A percentile compares a stretch with the other conserved stretches of the same genome.
Conservation (phyloP, 345 rosid genomes). For the Aquilaria sinensis region DNA sequence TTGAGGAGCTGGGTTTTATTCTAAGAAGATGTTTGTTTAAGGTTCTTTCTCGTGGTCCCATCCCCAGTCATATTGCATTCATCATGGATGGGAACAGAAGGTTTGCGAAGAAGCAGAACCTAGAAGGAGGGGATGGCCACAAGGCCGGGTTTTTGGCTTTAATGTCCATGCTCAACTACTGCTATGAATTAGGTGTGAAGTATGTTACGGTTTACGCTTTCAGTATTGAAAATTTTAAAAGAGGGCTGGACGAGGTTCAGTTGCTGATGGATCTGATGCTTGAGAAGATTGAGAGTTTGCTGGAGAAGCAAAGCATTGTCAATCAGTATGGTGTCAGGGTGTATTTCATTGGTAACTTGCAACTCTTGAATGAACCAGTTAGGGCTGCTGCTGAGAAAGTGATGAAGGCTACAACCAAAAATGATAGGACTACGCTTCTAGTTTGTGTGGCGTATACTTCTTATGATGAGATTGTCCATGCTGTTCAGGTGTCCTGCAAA, state of each 20-base stretch:
- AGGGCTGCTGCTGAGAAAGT: conserved; percentile 46
- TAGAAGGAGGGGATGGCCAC: conserved; percentile 42
- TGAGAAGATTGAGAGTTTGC: conserved; percentile 60
- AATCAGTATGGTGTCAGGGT: conserved; percentile 49
- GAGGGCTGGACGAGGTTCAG: conserved; percentile 61
- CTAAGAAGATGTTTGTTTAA: conserved; percentile 31
- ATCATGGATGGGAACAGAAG: conserved; percentile 62
- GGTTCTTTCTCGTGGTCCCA: conserved; percentile 36
- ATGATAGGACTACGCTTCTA: conserved; percentile 35
- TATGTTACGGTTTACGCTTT: conserved; percentile 62
- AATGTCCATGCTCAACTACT: conserved; percentile 44
- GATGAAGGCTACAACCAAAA: conserved; percentile 51
- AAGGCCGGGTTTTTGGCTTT: conserved; percentile 55
- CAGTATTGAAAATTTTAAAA: conserved; percentile 70
- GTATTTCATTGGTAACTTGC: conserved; percentile 46
- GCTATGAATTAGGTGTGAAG: conserved; percentile 67
- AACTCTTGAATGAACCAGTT: conserved; percentile 37
- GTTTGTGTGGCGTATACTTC: conserved; percentile 62
- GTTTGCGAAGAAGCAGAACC: conserved; percentile 36
- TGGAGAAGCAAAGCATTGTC: conserved; percentile 54
- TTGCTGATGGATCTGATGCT: conserved; percentile 65
- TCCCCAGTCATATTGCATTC: conserved; percentile 49
- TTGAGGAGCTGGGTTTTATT: conserved; percentile 14
- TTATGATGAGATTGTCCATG: conserved; percentile 63
- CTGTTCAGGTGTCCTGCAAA: conserved; percentile 55